Percentiles rank a stretch among this genome's conserved stretches.
phyloP scores from a whole-genome alignment of 192 early-diverging fungal species.

The Spinellus fusiger region DNA sequence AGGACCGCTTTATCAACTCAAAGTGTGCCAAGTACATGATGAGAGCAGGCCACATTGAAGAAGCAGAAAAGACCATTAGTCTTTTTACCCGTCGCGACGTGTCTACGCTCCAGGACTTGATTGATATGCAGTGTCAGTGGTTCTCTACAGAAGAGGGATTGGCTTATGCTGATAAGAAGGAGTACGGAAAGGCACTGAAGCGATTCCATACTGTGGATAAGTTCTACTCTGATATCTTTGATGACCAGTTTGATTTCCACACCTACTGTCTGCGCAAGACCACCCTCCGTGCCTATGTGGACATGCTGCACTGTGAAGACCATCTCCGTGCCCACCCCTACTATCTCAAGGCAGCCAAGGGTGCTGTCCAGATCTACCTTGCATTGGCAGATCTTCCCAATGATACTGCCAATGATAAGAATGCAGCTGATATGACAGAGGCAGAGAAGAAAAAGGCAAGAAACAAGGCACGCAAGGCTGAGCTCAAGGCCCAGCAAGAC shows the following conservation, averaged over 20 bases:
- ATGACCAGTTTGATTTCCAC: constrained; percentile 97
- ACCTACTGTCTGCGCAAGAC: constrained; percentile 85
- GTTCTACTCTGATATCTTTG: constrained; percentile 78
- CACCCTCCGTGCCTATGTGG: constrained; percentile 81
- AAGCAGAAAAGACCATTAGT: constrained; percentile 80
- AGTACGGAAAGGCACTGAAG: constrained; percentile 81
- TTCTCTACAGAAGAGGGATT: constrained; percentile 76
- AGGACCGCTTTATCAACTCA: constrained; percentile 93
- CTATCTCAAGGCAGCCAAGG: constrained; percentile 69
- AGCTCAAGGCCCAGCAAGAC: constrained; percentile 52
- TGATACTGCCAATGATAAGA: constrained; percentile 35
- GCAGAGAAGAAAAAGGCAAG: constrained; percentile 72
- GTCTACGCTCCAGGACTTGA: constrained; percentile 67
- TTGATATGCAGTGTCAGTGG: constrained; percentile 93
- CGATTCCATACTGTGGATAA: constrained; percentile 78
- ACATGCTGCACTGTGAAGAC: constrained; percentile 77
- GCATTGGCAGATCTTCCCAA: constrained; percentile 52
- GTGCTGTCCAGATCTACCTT: constrained; percentile 60
- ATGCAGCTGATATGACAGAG: constrained; percentile 58
- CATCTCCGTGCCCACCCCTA: constrained; percentile 61
- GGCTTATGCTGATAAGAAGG: constrained; percentile 58
- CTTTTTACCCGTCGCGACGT: constrained; percentile 72
- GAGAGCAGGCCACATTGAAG: constrained; percentile 67
- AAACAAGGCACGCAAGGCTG: constrained; percentile 73
- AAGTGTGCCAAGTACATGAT: constrained; percentile 94